Conservation (phyloP, 768 basidiomycete genomes). For the Auricularia sp. region DNA sequence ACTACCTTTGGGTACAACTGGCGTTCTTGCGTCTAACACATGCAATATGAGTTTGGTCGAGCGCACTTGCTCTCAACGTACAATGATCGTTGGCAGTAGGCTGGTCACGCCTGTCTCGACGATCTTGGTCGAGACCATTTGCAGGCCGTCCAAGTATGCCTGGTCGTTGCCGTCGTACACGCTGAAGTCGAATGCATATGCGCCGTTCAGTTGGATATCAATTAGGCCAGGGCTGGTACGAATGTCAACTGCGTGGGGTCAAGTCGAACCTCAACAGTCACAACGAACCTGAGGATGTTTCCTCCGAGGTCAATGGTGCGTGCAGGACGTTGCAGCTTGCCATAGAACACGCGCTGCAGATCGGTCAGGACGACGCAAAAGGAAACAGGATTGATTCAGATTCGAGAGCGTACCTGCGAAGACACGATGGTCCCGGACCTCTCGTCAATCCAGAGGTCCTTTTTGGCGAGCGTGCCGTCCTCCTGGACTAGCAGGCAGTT, state of each 20-base stretch:
- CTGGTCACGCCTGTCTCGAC: slow-evolving; percentile 82
- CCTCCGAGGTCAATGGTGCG: slow-evolving; percentile 61
- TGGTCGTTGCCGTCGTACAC: slow-evolving; percentile 65
- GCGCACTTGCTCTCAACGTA: slow-evolving; percentile 23
- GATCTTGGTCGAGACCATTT: slow-evolving; percentile 62
- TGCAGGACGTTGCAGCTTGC: slow-evolving; percentile 49
- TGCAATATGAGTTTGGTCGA: background rate
- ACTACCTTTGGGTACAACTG: background rate
- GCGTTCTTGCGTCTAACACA: background rate
- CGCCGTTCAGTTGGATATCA: slow-evolving; percentile 87
- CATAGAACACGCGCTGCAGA: slow-evolving; percentile 45
- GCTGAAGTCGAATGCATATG: slow-evolving; percentile 81
- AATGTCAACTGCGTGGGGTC: background rate
- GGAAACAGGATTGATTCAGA: background rate
- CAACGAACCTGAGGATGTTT: slow-evolving; percentile 57
- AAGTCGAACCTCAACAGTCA: background rate
- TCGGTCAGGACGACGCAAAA: background rate
- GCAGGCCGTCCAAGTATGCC: slow-evolving; percentile 57
- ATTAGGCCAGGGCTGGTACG: slow-evolving; percentile 65
- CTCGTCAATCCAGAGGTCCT: slow-evolving; percentile 78
- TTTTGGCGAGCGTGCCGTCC: slow-evolving; percentile 63
- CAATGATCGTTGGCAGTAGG: slow-evolving; percentile 61
- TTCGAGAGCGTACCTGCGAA: slow-evolving; percentile 43
- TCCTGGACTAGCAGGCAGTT: slow-evolving; percentile 75
- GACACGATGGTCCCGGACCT: slow-evolving; percentile 63